Base-by-base conservation (phyloP, 345 rosid genomes). In the Sisymbrium altissimum region DNA sequence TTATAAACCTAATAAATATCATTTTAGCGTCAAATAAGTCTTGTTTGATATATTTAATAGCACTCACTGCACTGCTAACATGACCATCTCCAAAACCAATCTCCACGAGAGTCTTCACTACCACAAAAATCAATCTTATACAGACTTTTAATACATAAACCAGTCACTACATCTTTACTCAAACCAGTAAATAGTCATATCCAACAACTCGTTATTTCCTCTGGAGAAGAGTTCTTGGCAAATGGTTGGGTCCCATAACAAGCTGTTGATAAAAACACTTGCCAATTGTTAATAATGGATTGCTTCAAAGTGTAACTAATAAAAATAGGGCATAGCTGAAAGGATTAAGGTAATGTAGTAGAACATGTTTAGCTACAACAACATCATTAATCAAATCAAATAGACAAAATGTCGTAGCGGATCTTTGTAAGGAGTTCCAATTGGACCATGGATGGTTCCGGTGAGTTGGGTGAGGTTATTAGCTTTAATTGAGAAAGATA, bases 321-420 rank as follows among this genome's bases (percentile, higher is more conserved):
- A 39, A 50, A 35, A 15, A 5, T 18, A 10, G 12, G 5, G 9
- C 12, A 54, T n/a, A 0, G 4, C 6, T 1, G 46, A 19, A 33
- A 45, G 43, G 6, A 17, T 14, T 11, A 53, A n/a, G 53, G 58
- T 50, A 4, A 65, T 4, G 40, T 8, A 49, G 55, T 7, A 44
- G 15, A 21, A 92, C 99, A 97, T 92, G 99, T 83, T 90, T 89
- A 55, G 99, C 99, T 50, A 96, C 98, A 73, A 96, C 96, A 59
- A 97, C 99, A 84, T 96, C 99, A 30, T 23, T 1, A 23, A 23
- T 23, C 29, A 4, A n/a, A 64, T 38, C 0, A 12, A 59, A 15
- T 15, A 36, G 0, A 30, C 3, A 19, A 12, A 3, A 30, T 29
- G n/a, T 33, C 21, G 6, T 5, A 3, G 39, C 63, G 15, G 19